Evolutionary conservation across 768 basidiomycete genomes (phyloP), one percentile per base, ranked within the genome.

Genomic region (Trametes gibbosa): DNA sequence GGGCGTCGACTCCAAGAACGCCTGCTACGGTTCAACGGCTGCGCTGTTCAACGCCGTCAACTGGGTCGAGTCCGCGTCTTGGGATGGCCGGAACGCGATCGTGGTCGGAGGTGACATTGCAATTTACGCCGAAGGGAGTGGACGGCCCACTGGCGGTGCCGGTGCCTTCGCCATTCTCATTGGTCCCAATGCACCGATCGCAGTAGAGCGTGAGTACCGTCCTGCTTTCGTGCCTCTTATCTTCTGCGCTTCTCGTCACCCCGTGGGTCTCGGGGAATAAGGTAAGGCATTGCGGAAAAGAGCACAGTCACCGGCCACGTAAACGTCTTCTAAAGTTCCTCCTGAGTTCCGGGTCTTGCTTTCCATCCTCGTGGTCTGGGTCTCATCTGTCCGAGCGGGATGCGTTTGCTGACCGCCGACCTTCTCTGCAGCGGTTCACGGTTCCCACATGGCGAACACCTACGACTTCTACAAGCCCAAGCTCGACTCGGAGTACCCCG

Each of bases 401-500:
- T 10, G 29, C 29, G n/a, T 12, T 13, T 7, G 23, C 34, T 52
- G 52, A 55, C 41, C 29, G 32, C 8, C 23, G 3, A 17, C 5
- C 27, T 59, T 56, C 55, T 58, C 12, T 70, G 9, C 72, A 98
- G 96, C 96, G 66, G 82, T 94, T 64, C 97, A 98, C 75, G 96
- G 95, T 24, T 93, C 87, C 50, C 92, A 95, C 79, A 98, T 98
- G 90, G 89, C 89, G 62, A 96, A 99, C 79, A 92, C 89, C 0
- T 98, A 96, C 75, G 97, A 99, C 76, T 98, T 98, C 75, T 99
- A 97, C 87, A 99, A 99, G 80, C 97, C 97, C 48, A 87, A 92
- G 67, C 86, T 98, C 21, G 86, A 89, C 55, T 95, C 93, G 21
- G 93, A 95, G 73, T 96, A 95, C 74, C 97, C 97, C 60, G 90